phyloP scores from a whole-genome alignment of 495 filamentous ascomycete genomes.

The Pyrenula massariospora region DNA sequence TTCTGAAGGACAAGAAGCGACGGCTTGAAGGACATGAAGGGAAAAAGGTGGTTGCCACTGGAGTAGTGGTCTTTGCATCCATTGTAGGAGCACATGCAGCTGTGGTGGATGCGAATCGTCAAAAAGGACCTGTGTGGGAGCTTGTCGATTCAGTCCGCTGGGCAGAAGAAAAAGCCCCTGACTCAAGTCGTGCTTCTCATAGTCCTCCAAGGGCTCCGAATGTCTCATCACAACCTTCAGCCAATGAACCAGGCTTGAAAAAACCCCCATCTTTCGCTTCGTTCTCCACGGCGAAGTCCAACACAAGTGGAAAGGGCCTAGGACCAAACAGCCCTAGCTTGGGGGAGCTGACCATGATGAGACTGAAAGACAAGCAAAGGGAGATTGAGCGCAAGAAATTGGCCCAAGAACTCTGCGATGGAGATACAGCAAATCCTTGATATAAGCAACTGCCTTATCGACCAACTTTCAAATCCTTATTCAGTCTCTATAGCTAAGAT shows the following conservation, averaged over 20 bases:
- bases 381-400: slow-evolving; percentile 36
- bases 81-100: slow-evolving; percentile 50
- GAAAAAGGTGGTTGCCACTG: slow-evolving; percentile 40
- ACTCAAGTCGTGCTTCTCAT: no score
- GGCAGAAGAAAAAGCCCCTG: no score
- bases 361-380: slow-evolving; percentile 43
- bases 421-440: no score
- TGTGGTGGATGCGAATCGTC: slow-evolving; percentile 39
- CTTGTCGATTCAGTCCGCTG: slow-evolving; percentile 43
- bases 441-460: no score
- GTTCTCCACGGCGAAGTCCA: slow-evolving; percentile 12
- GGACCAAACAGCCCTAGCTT: slow-evolving; percentile 38
- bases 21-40: slow-evolving; percentile 37
- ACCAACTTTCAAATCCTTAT: no score
- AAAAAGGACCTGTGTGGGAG: slow-evolving; percentile 25
- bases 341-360: slow-evolving; percentile 49
- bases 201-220: no score
- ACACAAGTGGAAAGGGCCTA: slow-evolving; percentile 19
- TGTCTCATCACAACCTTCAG: slow-evolving; percentile 21
- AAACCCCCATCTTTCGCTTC: slow-evolving; percentile 25
- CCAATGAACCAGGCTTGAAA: slow-evolving; percentile 9
- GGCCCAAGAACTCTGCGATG: slow-evolving; percentile 2
- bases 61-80: slow-evolving; percentile 44
- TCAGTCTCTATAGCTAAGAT: no score
- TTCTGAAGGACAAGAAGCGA: slow-evolving; percentile 43